Evolutionary conservation across 2,329 filamentous ascomycete species (phyloP), one percentile per base, ranked within the genome.

Genomic region (Tetracladium maxilliforme): DNA sequence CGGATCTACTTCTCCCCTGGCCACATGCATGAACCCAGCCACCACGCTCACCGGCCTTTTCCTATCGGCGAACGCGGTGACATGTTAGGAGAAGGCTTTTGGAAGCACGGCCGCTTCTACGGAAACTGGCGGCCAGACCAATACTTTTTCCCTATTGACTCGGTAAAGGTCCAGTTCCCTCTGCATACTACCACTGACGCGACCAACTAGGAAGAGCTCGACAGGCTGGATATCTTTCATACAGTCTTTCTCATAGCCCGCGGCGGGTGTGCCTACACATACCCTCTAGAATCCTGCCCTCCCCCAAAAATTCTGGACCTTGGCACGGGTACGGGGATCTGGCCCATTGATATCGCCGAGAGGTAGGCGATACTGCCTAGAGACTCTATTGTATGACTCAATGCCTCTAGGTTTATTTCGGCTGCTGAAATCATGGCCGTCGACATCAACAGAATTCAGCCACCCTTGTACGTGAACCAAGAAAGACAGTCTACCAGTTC

Each of bases 301-400:
- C n/a, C n/a, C n/a, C 51, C 52, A 3, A 50, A 54, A 25, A 59
- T 77, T 23, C 44, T 78, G 21, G 72, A 78, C 40, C 44, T 93
- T 27, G 87, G 84, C 21, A 86, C 78, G 34, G 87, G 86, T 12
- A 92, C 83, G 2, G 84, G 83, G 19, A 87, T 92, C 32, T 95
- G 87, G 87, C 70, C 78, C 20, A 80, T 92, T 39, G 78, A 87
- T 37, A 77, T 93, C 52, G 78, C 79, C 33, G 73, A 79, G n/a
- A n/a, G n/a, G 66, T 82, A 57, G 54, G 70, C 53, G n/a, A n/a
- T 14, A 10, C 14, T 11, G 22, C 20, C 25, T 25, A 21, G 24
- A 23, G 31, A 29, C 19, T 19, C 20, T 15, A 13, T 15, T 19
- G n/a, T 19, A 19, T 34, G 12, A 11, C 13, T n/a, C 13, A 21